A percentile compares a stretch with the other conserved stretches of the same genome.
Evolutionary conservation across 2,329 filamentous ascomycete genomes (phyloP).

Genomic region (Plenodomus lindquistii): DNA sequence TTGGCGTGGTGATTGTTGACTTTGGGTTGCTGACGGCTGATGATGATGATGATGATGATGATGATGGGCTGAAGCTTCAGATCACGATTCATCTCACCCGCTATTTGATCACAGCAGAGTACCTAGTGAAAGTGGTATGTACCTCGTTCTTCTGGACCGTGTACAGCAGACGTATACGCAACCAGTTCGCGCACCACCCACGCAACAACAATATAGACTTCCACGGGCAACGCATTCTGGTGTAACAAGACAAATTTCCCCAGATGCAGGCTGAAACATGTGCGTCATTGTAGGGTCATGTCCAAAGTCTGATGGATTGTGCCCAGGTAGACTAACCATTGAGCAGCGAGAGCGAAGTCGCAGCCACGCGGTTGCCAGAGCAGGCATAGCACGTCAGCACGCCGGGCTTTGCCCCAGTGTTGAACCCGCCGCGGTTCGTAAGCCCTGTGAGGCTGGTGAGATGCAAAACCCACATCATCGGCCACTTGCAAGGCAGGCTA

Average conservation of each 20-base stretch:
- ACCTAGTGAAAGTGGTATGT: too few species aligned
- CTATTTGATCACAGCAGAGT: too few species aligned
- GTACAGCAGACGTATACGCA: not conserved
- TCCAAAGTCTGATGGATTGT: not conserved
- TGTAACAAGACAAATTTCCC: not conserved
- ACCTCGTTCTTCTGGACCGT: too few species aligned
- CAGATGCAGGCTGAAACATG: not conserved
- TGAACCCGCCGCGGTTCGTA: conserved; percentile 39
- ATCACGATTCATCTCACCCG: not conserved
- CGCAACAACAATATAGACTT: not conserved
- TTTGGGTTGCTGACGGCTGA: too few species aligned
- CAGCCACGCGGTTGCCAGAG: not conserved
- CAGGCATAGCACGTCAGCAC: not conserved
- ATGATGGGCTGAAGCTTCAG: not conserved
- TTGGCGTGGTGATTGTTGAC: not conserved
- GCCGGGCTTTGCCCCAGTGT: conserved; percentile 26
- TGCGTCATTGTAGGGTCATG: not conserved
- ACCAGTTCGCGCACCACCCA: not conserved
- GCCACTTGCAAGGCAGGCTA: conserved; percentile 6
- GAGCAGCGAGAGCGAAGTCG: not conserved
- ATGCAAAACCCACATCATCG: conserved; percentile 7
- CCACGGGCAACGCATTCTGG: not conserved
- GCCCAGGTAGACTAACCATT: not conserved
- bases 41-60: not conserved
- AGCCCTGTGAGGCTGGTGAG: conserved; percentile 28